Evolutionary conservation across 1,139 yeast species (phyloP).

Genomic region (Saccharomyces hybrid): DNA sequence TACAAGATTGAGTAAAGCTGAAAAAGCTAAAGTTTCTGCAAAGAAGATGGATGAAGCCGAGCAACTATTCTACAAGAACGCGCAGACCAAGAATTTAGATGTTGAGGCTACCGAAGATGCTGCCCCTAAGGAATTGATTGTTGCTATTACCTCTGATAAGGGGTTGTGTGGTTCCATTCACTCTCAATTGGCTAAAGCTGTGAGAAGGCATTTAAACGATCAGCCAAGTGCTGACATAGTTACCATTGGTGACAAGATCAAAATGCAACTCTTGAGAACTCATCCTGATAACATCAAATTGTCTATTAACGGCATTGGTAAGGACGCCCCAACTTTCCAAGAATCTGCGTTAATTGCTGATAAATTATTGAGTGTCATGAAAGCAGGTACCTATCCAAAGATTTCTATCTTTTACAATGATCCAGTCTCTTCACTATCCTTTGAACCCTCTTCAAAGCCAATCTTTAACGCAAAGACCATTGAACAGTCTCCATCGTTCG

Average conservation of each 20-base stretch:
- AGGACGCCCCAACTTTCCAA: constrained; percentile 88
- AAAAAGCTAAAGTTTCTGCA: constrained; percentile 87
- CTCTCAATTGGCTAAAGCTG: constrained; percentile 84
- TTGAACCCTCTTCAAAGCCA: constrained; percentile 70
- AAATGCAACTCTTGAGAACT: constrained; percentile 81
- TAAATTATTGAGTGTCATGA: constrained; percentile 57
- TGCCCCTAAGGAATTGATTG: constrained; percentile 57
- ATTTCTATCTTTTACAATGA: constrained; percentile 81
- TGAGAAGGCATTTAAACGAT: constrained; percentile 58
- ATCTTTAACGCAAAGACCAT: constrained; percentile 67
- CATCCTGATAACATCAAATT: constrained; percentile 61
- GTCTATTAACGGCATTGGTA: constrained; percentile 86
- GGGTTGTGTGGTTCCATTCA: constrained; percentile 99
- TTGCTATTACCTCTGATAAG: constrained; percentile 93
- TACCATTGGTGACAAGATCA: constrained; percentile 90
- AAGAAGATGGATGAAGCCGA: constrained; percentile 81
- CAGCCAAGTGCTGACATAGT: constrained; percentile 71
- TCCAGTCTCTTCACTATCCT: constrained; percentile 80
- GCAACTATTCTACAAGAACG: constrained; percentile 66
- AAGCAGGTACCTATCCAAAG: constrained; percentile 50
- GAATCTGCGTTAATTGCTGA: constrained; percentile 89
- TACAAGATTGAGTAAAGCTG: constrained; percentile 92
- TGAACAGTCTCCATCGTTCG: constrained; percentile 79
- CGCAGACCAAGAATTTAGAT: constrained; percentile 59
- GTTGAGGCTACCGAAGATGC: constrained; percentile 37